These are phyloP conservation scores for Fusarium pilosicola DNA, from an alignment of 2,329 filamentous ascomycete genomes.

Conservation along the genomic window DNA sequence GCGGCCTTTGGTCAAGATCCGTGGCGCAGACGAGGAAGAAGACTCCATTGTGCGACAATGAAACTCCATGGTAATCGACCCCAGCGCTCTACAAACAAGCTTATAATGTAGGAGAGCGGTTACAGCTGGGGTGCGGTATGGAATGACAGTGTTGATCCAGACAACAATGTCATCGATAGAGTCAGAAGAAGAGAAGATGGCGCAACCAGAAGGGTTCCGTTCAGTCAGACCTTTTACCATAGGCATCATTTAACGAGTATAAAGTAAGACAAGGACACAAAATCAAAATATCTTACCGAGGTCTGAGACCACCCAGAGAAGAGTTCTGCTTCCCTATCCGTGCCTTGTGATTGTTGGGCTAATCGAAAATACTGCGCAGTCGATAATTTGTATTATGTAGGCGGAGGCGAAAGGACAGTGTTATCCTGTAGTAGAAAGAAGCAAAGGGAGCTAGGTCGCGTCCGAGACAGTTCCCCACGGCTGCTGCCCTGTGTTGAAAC, in stretches of 20 bases:
- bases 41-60: slow-evolving; percentile 64
- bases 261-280: not conserved
- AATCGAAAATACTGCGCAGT: not conserved
- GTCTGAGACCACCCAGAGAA: not conserved
- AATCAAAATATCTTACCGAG: slow-evolving; percentile 27
- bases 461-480: slow-evolving; percentile 1
- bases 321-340: not conserved
- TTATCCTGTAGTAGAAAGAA: not conserved
- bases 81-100: slow-evolving; percentile 31
- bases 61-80: slow-evolving; percentile 27
- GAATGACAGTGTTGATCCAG: slow-evolving; percentile 21
- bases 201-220: slow-evolving; percentile 59
- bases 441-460: not conserved
- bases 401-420: not conserved
- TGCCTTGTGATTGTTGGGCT: not conserved
- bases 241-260: slow-evolving; percentile 60
- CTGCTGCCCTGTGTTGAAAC: not conserved
- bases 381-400: not conserved
- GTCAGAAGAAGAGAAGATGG: slow-evolving; percentile 39
- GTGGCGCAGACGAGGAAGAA: slow-evolving; percentile 55
- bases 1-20: slow-evolving; percentile 68
- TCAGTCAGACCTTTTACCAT: slow-evolving; percentile 75
- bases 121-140: slow-evolving; percentile 15
- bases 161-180: slow-evolving; percentile 23
- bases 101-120: slow-evolving; percentile 16